Percentiles rank a stretch among this genome's conserved stretches.
phyloP scores from a whole-genome alignment of 2,329 filamentous ascomycete species.

The Stachybotrys chartarum region DNA sequence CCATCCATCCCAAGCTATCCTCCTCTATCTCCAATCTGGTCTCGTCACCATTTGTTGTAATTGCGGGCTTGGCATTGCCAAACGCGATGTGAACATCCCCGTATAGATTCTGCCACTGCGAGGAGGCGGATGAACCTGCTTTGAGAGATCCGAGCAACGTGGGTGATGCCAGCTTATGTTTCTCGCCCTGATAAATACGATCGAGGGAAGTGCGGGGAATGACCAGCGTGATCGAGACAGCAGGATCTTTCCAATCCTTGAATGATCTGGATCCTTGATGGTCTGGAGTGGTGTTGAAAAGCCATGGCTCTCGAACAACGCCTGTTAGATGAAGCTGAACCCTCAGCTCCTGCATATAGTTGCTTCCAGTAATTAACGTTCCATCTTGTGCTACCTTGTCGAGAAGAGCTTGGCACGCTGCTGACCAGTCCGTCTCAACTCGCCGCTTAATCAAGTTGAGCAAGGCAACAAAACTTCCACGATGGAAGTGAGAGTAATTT shows the following conservation, averaged over 20 bases:
- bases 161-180: conserved; percentile 14
- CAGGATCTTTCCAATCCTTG: conserved; percentile 25
- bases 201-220: conserved; percentile 22
- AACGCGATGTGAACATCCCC: conserved; percentile 33
- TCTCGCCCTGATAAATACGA: conserved; percentile 14
- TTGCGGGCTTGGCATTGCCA: conserved; percentile 23
- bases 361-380: conserved; percentile 18
- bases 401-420: conserved; percentile 19
- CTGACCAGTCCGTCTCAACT: conserved; percentile 25
- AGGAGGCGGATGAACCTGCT: conserved; percentile 11
- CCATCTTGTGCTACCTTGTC: conserved; percentile 21
- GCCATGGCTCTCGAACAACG: conserved; percentile 22
- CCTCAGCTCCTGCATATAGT: conserved; percentile 26
- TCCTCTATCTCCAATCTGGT: conserved; percentile 24
- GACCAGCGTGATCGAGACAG: conserved; percentile 27
- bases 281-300: conserved; percentile 13
- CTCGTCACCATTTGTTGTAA: conserved; percentile 17
- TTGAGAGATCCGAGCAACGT: conserved; percentile 21
- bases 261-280: conserved; percentile 18
- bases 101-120: conserved; percentile 28
- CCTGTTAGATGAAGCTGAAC: conserved; percentile 27
- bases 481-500: conserved; percentile 24
- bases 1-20: conserved; percentile 28
- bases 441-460: conserved; percentile 26
- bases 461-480: conserved; percentile 30